Conservation (phyloP, 1,284 basidiomycete species). For the Rhizoctonia solani region DNA sequence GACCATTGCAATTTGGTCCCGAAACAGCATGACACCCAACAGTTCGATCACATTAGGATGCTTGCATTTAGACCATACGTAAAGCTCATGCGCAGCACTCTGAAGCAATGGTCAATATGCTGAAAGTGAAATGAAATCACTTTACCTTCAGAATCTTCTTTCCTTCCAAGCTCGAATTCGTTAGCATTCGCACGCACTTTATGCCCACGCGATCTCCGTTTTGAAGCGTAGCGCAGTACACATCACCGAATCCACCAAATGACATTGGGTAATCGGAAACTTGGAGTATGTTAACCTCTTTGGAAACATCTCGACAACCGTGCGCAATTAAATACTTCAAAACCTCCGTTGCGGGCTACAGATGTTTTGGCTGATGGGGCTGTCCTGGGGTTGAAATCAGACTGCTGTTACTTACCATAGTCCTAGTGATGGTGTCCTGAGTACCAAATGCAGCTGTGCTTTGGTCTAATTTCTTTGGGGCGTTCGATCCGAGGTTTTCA, state of each 20-base stretch:
- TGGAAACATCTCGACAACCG: no score
- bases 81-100: constrained; percentile 25
- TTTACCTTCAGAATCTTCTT: not conserved
- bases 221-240: not conserved
- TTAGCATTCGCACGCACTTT: not conserved
- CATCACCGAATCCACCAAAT: not conserved
- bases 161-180: not conserved
- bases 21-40: not conserved
- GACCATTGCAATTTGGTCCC: constrained; percentile 15
- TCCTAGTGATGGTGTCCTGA: no score
- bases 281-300: no score
- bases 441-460: no score
- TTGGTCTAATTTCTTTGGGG: no score
- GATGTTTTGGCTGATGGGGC: no score
- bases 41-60: constrained; percentile 7
- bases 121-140: not conserved
- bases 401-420: no score
- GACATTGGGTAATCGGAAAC: not conserved
- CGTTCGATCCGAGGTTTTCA: no score
- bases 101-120: not conserved
- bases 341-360: no score
- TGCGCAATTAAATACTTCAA: no score
- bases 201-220: not conserved
- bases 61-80: constrained; percentile 13
- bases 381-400: no score